Conservation (phyloP, 352 stramenopile genomes). For the Pythium volutum region DNA sequence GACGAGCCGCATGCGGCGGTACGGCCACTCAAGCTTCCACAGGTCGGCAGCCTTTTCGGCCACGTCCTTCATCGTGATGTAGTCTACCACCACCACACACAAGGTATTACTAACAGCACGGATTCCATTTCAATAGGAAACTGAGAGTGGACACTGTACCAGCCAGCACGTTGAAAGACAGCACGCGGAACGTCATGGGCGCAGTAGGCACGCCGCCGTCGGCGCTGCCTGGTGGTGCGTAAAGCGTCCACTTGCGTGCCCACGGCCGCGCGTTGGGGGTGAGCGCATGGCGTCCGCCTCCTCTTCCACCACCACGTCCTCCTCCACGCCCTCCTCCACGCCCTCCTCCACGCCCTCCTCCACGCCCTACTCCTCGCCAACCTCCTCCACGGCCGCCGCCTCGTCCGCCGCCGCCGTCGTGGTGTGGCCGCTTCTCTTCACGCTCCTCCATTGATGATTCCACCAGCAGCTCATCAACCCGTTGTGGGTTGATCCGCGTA, state of each 20-base stretch:
- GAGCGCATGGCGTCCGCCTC: neutral
- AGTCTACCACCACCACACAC: slow-evolving; percentile 32
- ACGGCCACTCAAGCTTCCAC: slow-evolving; percentile 58
- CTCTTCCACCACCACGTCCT: neutral
- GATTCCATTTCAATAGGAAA: neutral
- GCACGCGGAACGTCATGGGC: slow-evolving; percentile 50
- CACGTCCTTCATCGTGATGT: slow-evolving; percentile 41
- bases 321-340: neutral
- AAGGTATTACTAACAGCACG: neutral
- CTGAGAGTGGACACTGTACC: slow-evolving; percentile 22
- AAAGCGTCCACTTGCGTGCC: slow-evolving; percentile 47
- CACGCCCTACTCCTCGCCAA: no score
- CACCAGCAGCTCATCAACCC: neutral
- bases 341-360: neutral
- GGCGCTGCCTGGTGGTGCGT: slow-evolving; percentile 32
- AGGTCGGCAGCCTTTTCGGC: slow-evolving; percentile 24
- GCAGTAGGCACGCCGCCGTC: slow-evolving; percentile 20
- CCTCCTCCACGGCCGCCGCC: neutral
- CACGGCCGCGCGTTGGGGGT: slow-evolving; percentile 11
- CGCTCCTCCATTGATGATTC: neutral
- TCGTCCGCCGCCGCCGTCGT: neutral
- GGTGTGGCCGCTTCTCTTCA: slow-evolving; percentile 1
- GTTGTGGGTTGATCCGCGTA: neutral
- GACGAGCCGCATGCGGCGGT: slow-evolving; percentile 43
- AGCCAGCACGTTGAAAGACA: slow-evolving; percentile 74